Percentiles rank a stretch among this genome's conserved stretches.
phyloP scores from a whole-genome alignment of 805 yeast genomes.

The Starmerella apis region DNA sequence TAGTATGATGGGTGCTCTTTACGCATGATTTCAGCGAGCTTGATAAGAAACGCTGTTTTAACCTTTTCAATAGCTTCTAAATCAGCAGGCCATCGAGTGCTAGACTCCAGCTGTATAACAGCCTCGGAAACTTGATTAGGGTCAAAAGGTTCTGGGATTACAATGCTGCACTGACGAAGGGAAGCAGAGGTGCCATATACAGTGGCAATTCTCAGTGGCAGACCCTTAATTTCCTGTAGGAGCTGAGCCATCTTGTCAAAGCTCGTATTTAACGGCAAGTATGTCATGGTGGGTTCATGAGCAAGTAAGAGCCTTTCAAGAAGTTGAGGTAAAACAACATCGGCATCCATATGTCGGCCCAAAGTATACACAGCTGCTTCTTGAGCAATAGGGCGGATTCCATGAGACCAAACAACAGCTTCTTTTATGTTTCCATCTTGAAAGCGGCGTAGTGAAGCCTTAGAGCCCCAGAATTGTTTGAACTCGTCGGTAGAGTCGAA shows the following conservation, averaged over 20 bases:
- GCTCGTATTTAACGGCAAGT: conserved; percentile 31
- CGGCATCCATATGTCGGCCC: conserved; percentile 45
- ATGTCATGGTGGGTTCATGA: conserved; percentile 33
- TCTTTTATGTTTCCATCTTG: conserved; percentile 85
- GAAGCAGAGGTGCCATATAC: conserved; percentile 65
- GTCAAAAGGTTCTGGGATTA: conserved; percentile 50
- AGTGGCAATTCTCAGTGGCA: conserved; percentile 65
- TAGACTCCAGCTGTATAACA: conserved; percentile 76
- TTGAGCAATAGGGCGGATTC: conserved; percentile 51
- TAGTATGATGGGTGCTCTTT: conserved; percentile 43
- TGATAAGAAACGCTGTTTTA: conserved; percentile 77
- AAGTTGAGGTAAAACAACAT: conserved; percentile 10
- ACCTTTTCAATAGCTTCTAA: conserved; percentile 72
- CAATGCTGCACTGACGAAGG: conserved; percentile 62
- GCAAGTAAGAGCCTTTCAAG: conserved; percentile 39
- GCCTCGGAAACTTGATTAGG: conserved; percentile 50
- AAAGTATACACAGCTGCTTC: conserved; percentile 56
- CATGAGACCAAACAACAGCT: conserved; percentile 69
- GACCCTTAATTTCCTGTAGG: conserved; percentile 36
- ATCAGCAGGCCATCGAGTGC: conserved; percentile 95
- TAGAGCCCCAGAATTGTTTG: conserved; percentile 80
- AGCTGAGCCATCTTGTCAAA: conserved; percentile 44
- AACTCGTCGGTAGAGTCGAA: conserved; percentile 45
- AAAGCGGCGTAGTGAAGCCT: conserved; percentile 77
- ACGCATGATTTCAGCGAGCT: conserved; percentile 43